Conservation (phyloP, 2,329 filamentous ascomycete species). For the Karstenula rhodostoma region DNA sequence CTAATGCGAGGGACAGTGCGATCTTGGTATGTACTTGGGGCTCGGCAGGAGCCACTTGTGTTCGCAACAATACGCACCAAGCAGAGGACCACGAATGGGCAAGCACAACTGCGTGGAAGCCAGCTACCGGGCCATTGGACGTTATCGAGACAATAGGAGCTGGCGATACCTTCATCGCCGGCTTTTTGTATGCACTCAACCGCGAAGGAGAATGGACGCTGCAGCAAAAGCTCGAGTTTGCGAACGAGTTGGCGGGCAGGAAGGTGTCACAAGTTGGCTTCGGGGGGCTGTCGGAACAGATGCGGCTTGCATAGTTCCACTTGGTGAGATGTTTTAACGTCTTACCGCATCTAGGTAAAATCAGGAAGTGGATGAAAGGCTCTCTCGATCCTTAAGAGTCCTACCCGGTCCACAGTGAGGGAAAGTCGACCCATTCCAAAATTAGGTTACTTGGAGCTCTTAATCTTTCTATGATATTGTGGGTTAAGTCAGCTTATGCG, state of each 20-base stretch:
- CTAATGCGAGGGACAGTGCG: slow-evolving; percentile 43
- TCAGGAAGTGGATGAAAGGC: too few species aligned
- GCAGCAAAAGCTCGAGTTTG: slow-evolving; percentile 63
- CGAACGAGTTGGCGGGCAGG: slow-evolving; percentile 70
- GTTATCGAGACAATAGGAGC: slow-evolving; percentile 71
- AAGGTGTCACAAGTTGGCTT: slow-evolving; percentile 76
- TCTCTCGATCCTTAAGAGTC: too few species aligned
- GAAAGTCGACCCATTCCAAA: too few species aligned
- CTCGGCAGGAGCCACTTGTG: slow-evolving; percentile 59
- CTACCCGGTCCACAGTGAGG: too few species aligned
- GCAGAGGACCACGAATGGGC: too few species aligned
- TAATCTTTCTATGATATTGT: too few species aligned
- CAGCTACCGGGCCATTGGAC: neutral
- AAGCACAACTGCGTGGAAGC: neutral
- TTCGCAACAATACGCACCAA: slow-evolving; percentile 36
- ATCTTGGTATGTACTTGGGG: slow-evolving; percentile 69
- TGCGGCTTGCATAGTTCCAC: slow-evolving; percentile 34
- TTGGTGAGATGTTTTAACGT: too few species aligned
- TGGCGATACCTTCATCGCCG: slow-evolving; percentile 79
- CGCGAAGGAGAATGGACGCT: slow-evolving; percentile 62
- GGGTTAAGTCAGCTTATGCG: neutral
- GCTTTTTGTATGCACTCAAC: slow-evolving; percentile 70
- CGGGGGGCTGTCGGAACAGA: slow-evolving; percentile 21
- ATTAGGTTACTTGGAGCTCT: too few species aligned
- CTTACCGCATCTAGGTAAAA: too few species aligned